A percentile compares a stretch with the other conserved stretches of the same genome.
phyloP scores from a whole-genome alignment of 495 filamentous ascomycete species.

The Aspergillus egyptiacus region DNA sequence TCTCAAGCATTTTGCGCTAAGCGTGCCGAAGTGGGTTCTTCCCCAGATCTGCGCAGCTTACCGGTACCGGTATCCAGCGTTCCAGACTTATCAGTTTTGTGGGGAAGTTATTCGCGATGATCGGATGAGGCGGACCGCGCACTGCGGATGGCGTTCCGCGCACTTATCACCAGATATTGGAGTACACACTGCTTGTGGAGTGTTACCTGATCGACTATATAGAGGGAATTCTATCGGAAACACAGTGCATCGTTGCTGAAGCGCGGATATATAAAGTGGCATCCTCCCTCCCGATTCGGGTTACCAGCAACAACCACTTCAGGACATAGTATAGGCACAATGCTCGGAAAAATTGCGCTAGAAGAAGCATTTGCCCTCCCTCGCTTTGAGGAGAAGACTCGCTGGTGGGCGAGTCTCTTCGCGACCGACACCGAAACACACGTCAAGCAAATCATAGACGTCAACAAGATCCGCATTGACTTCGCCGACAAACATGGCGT shows the following conservation, averaged over 20 bases:
- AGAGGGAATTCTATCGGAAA: background rate
- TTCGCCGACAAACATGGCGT: conserved; percentile 54
- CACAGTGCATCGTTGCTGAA: background rate
- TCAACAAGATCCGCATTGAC: conserved; percentile 45
- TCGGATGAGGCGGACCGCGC: conserved; percentile 6
- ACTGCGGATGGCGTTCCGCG: conserved; percentile 8
- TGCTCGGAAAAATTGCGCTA: conserved; percentile 48
- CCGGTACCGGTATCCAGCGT: background rate
- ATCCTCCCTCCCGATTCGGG: background rate
- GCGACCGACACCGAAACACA: conserved; percentile 40
- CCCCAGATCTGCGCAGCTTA: conserved; percentile 8
- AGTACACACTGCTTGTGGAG: background rate
- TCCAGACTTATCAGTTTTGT: background rate
- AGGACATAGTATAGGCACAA: conserved; percentile 23
- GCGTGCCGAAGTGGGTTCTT: background rate
- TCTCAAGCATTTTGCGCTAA: background rate
- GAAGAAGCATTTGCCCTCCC: conserved; percentile 49
- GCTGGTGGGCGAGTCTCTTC: conserved; percentile 43
- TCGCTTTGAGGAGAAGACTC: conserved; percentile 41
- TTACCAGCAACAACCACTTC: background rate
- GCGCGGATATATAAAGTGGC: conserved; percentile 1
- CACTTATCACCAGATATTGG: background rate
- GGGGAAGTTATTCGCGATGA: background rate
- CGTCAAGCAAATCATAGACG: conserved; percentile 41
- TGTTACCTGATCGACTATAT: too few species aligned